Conservation (phyloP, 345 rosid species). For the Abelmoschus esculentus region DNA sequence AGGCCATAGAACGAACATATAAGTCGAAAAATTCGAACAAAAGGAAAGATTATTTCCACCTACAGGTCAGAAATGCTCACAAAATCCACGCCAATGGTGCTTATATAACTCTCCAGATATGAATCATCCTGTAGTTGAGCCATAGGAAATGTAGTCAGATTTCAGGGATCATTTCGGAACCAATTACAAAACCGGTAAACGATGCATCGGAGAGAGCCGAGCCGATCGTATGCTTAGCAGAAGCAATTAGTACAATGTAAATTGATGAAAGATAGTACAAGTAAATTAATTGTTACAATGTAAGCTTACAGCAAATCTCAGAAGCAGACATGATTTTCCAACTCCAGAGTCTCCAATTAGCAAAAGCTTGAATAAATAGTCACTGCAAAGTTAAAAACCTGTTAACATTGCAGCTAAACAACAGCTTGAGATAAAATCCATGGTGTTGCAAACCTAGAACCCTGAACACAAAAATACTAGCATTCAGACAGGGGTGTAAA, state of each 20-base stretch:
- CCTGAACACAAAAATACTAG: background rate
- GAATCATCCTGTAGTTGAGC: slow-evolving; percentile 69
- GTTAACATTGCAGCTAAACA: background rate
- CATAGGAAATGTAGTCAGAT: slow-evolving; percentile 5
- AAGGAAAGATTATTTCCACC: background rate
- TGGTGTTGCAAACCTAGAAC: background rate
- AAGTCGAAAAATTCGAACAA: background rate
- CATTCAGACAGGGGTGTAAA: too few species aligned
- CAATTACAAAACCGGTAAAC: background rate
- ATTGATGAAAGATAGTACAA: too few species aligned
- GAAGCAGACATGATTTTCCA: slow-evolving; percentile 35
- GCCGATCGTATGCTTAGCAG: background rate
- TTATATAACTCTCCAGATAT: slow-evolving; percentile 84
- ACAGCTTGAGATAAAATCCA: background rate
- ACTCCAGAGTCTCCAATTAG: slow-evolving; percentile 36
- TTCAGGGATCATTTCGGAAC: background rate
- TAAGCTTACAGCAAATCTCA: slow-evolving; percentile 29
- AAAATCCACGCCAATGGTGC: slow-evolving; percentile 94
- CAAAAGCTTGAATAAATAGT: slow-evolving; percentile 33
- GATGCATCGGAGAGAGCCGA: background rate
- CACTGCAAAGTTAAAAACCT: slow-evolving; percentile 18
- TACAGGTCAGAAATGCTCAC: slow-evolving; percentile 35
- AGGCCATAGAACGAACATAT: background rate
- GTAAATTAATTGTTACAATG: background rate
- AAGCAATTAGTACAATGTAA: too few species aligned